Conservation (phyloP, 768 basidiomycete species). For the Tubosaeta sp. region DNA sequence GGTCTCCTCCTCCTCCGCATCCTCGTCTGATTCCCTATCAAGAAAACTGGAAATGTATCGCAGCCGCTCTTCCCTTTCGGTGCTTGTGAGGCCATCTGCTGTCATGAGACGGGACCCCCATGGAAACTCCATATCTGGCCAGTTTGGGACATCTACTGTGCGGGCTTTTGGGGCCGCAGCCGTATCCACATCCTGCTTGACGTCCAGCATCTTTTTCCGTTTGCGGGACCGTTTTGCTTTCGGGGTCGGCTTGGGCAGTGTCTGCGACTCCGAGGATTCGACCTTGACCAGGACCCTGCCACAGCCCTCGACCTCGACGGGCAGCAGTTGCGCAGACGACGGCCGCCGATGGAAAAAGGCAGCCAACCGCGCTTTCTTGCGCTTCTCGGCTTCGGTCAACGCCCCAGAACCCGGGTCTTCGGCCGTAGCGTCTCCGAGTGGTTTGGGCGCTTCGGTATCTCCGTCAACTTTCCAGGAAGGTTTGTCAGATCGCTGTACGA, state of each 20-base stretch:
- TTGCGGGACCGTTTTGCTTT: slow-evolving; percentile 44
- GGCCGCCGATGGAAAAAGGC: slow-evolving; percentile 54
- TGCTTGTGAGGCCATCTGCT: slow-evolving; percentile 46
- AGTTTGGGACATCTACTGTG: slow-evolving; percentile 55
- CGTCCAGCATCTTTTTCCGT: slow-evolving; percentile 44
- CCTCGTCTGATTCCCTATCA: slow-evolving; percentile 64
- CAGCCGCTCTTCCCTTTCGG: slow-evolving; percentile 57
- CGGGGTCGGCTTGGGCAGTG: slow-evolving; percentile 25
- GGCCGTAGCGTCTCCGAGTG: slow-evolving; percentile 7
- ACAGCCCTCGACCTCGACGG: slow-evolving; percentile 62
- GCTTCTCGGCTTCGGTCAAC: slow-evolving; percentile 54
- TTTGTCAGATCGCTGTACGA: slow-evolving; percentile 21
- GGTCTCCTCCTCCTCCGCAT: slow-evolving; percentile 24
- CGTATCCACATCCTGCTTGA: slow-evolving; percentile 14
- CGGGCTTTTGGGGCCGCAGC: slow-evolving; percentile 27
- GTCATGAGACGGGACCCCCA: slow-evolving; percentile 66
- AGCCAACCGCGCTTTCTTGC: slow-evolving; percentile 62
- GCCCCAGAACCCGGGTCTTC: slow-evolving; percentile 4
- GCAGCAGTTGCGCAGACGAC: slow-evolving; percentile 43
- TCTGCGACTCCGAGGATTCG: slow-evolving; percentile 36
- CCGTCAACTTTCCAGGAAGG: slow-evolving; percentile 18
- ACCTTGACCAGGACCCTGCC: slow-evolving; percentile 69
- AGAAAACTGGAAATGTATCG: slow-evolving; percentile 67
- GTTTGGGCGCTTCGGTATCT: slow-evolving; percentile 12
- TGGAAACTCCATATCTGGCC: slow-evolving; percentile 77